phyloP scores from a whole-genome alignment of 73 alveolate genomes.

The Tetrahymena malaccensis region DNA sequence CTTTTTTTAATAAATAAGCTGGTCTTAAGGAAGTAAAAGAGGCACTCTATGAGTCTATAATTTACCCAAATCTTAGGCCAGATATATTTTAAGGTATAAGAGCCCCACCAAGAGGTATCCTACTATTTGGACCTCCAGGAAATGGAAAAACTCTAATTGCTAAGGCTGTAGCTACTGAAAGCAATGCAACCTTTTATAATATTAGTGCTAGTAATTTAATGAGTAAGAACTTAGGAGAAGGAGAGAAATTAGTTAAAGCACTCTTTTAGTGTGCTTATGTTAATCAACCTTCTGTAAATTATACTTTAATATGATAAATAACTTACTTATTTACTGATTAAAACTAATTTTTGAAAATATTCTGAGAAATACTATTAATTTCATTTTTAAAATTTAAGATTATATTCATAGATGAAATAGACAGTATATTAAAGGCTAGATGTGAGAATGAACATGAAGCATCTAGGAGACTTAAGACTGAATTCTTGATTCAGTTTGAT shows the following conservation, averaged over 20 bases:
- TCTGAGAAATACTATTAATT: background rate
- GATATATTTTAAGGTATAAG: constrained; percentile 93
- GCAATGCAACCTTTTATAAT: constrained; percentile 84
- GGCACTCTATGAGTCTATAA: constrained; percentile 86
- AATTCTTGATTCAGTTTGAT: constrained; percentile 88
- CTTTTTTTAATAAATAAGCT: constrained; percentile 40
- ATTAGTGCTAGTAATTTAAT: constrained; percentile 80
- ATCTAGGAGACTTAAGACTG: constrained; percentile 94
- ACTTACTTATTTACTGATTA: constrained; percentile 6
- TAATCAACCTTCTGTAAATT: constrained; percentile 92
- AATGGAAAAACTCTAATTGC: constrained; percentile 98
- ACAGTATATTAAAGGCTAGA: constrained; percentile 88
- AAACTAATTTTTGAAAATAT: background rate
- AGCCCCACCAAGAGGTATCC: constrained; percentile 94
- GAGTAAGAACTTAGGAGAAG: constrained; percentile 98
- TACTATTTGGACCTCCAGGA: constrained; percentile 99
- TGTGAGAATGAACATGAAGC: constrained; percentile 93
- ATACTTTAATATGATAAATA: constrained; percentile 73
- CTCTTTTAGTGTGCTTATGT: constrained; percentile 80
- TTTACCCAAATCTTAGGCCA: constrained; percentile 97
- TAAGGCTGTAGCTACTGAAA: constrained; percentile 83
- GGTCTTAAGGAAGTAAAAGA: constrained; percentile 94
- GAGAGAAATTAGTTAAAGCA: constrained; percentile 94
- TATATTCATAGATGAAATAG: constrained; percentile 98
- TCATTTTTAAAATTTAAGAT: constrained; percentile 33